Evolutionary conservation across 768 basidiomycete genomes (phyloP).

Genomic region (Xerocomus spinulosus): DNA sequence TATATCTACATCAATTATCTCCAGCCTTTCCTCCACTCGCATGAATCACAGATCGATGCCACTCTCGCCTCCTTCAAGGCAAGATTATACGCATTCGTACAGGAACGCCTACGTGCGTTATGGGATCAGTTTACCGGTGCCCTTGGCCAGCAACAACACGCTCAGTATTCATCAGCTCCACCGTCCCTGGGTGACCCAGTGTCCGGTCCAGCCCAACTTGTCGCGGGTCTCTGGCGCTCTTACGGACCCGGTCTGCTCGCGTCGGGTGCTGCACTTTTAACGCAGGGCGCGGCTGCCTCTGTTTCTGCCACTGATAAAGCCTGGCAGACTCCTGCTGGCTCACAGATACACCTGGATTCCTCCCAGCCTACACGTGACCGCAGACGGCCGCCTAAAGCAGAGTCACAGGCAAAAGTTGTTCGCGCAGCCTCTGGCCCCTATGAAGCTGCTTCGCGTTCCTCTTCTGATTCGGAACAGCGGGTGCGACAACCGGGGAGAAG

Average conservation of each 20-base stretch:
- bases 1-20: constrained; percentile 79
- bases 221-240: constrained; percentile 66
- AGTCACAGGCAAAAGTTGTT: constrained; percentile 32
- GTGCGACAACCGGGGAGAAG: constrained; percentile 42
- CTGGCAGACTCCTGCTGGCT: constrained; percentile 27
- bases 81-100: constrained; percentile 57
- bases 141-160: constrained; percentile 40
- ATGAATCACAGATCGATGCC: constrained; percentile 83
- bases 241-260: constrained; percentile 74
- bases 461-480: constrained; percentile 43
- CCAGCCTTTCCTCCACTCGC: constrained; percentile 74
- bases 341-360: constrained; percentile 28
- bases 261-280: constrained; percentile 58
- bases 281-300: constrained; percentile 45
- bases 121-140: constrained; percentile 62
- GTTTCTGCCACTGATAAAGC: constrained; percentile 26
- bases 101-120: constrained; percentile 53
- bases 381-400: constrained; percentile 50
- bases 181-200: constrained; percentile 50
- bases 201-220: constrained; percentile 62
- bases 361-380: constrained; percentile 39
- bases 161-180: constrained; percentile 25
- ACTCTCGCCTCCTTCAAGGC: constrained; percentile 63
- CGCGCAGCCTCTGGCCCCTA: constrained; percentile 32
- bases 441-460: constrained; percentile 30